Percentiles rank a stretch among this genome's conserved stretches.
phyloP scores from a whole-genome alignment of 805 yeast genomes.

The Nakazawaea wyomingensis region DNA sequence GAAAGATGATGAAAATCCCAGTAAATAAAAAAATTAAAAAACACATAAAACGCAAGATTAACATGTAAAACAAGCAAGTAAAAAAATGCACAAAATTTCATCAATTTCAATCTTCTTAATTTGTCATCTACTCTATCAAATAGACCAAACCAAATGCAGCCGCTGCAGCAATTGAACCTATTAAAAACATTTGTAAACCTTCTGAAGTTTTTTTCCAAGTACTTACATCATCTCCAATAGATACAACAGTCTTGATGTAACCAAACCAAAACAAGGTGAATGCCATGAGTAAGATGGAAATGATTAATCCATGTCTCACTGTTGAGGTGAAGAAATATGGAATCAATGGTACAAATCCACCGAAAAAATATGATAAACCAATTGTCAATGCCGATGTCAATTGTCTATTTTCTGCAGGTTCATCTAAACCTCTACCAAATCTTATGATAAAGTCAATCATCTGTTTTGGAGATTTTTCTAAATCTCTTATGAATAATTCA shows the following conservation, averaged over 20 bases:
- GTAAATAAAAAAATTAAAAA: too few species aligned
- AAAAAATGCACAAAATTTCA: not conserved
- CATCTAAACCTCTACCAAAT: slow-evolving; percentile 89
- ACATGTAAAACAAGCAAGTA: not conserved
- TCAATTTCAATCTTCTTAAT: too few species aligned
- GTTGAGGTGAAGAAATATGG: slow-evolving; percentile 82
- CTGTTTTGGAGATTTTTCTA: slow-evolving; percentile 69
- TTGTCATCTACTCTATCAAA: slow-evolving; percentile 60
- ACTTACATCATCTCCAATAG: slow-evolving; percentile 79
- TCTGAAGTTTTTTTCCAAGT: slow-evolving; percentile 55
- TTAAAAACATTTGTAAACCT: slow-evolving; percentile 88
- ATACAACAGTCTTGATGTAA: slow-evolving; percentile 72
- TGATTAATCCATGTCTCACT: slow-evolving; percentile 72
- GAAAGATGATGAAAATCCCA: too few species aligned
- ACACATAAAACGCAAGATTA: too few species aligned
- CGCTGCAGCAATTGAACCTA: slow-evolving; percentile 97
- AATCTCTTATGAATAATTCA: slow-evolving; percentile 66
- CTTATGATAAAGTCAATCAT: slow-evolving; percentile 84
- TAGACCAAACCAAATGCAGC: slow-evolving; percentile 93
- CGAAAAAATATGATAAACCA: slow-evolving; percentile 82
- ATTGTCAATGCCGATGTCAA: slow-evolving; percentile 83
- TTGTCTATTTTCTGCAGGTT: slow-evolving; percentile 91
- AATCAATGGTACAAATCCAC: slow-evolving; percentile 86
- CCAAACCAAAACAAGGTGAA: slow-evolving; percentile 87
- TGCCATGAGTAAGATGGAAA: slow-evolving; percentile 76